phyloP scores from a whole-genome alignment of 164 flowering plant genomes.

The Piper betle region DNA sequence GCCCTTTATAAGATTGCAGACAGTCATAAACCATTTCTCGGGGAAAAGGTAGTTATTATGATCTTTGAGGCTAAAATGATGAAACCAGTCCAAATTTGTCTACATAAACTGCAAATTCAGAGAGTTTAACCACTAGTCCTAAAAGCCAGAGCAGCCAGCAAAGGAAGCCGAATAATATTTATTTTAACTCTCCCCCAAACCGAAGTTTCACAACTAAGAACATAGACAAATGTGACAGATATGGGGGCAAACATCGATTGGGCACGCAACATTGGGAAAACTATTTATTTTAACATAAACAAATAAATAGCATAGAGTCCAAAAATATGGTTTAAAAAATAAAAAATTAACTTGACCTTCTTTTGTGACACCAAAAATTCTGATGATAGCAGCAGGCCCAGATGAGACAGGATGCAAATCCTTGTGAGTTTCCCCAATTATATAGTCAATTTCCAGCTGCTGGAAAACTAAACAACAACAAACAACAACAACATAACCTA shows the following conservation, averaged over 20 bases:
- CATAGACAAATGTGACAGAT: no score
- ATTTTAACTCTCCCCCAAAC: no score
- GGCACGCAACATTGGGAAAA: no score
- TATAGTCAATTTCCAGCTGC: constrained; percentile 92
- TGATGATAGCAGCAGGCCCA: constrained; percentile 74
- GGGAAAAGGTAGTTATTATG: no score
- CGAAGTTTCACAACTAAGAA: no score
- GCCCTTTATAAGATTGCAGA: neutral
- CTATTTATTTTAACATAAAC: neutral
- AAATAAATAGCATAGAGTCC: neutral
- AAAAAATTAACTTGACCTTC: constrained; percentile 42
- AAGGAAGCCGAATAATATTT: no score
- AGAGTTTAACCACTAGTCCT: no score
- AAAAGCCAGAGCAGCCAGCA: no score
- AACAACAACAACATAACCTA: neutral
- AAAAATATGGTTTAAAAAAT: neutral
- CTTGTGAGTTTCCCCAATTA: constrained; percentile 64
- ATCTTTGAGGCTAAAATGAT: no score
- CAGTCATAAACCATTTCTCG: neutral
- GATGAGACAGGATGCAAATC: constrained; percentile 46
- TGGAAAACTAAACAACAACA: constrained; percentile 50
- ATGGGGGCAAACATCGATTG: no score
- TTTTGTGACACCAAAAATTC: constrained; percentile 89
- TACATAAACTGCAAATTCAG: no score
- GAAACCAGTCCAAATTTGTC: no score